These are phyloP conservation scores for Dimocarpus longan DNA, from an alignment of 345 rosid genomes.

Conservation along the genomic window DNA sequence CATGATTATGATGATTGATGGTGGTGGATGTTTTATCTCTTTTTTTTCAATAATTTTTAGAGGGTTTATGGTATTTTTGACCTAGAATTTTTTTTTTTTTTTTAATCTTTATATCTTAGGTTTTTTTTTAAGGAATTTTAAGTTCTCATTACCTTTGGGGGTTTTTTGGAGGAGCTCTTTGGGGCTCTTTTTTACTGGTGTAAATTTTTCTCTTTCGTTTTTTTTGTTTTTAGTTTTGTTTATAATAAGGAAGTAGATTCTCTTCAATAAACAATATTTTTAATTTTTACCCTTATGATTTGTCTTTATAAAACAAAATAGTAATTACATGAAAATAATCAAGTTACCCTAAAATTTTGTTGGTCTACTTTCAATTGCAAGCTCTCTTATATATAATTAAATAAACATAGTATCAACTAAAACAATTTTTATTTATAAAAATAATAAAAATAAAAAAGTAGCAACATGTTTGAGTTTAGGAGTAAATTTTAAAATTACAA, in stretches of 20 bases:
- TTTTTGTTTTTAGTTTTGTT: background rate
- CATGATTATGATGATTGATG: slow-evolving; percentile 3
- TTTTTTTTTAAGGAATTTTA: background rate
- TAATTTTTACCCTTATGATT: background rate
- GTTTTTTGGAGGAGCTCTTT: slow-evolving; percentile 17
- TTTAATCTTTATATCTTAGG: background rate
- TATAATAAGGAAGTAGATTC: slow-evolving; percentile 19
- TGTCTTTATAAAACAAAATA: too few relatives aligned
- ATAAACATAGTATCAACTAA: too few relatives aligned
- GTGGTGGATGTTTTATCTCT: background rate
- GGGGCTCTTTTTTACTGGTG: slow-evolving; percentile 11
- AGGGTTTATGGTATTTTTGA: slow-evolving; percentile 19
- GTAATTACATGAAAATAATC: background rate
- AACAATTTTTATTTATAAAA: too few relatives aligned
- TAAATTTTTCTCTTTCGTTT: slow-evolving; percentile 11
- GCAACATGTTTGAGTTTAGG: too few relatives aligned
- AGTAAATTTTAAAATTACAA: too few relatives aligned
- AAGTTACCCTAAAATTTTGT: background rate
- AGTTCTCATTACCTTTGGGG: background rate
- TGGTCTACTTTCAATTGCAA: too few relatives aligned
- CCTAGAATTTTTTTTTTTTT: slow-evolving; percentile 11
- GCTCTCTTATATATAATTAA: too few relatives aligned
- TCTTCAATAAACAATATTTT: slow-evolving; percentile 3
- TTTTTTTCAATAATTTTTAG: slow-evolving; percentile 10
- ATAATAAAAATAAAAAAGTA: too few relatives aligned